These are phyloP conservation scores for Monilinia fructigena DNA, from an alignment of 2,329 filamentous ascomycete species.

Conservation along the genomic window DNA sequence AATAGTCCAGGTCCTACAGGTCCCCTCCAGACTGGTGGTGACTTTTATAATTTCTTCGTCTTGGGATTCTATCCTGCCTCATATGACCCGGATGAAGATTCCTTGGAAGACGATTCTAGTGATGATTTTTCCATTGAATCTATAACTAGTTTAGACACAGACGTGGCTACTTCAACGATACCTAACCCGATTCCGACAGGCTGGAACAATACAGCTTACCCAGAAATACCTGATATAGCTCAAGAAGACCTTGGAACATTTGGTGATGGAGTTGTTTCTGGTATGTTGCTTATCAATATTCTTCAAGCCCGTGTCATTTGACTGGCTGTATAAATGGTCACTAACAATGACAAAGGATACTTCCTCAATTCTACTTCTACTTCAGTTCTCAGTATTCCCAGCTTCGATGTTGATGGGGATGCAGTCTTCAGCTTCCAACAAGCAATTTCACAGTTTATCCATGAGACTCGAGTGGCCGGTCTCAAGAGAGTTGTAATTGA, in stretches of 20 bases:
- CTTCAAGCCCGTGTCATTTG: neutral
- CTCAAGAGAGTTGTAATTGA: constrained; percentile 63
- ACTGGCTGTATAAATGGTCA: neutral
- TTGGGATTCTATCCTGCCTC: constrained; percentile 32
- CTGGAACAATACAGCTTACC: constrained; percentile 29
- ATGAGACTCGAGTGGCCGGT: constrained; percentile 44
- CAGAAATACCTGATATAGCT: constrained; percentile 26
- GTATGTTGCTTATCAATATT: neutral
- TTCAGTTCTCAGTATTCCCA: constrained; percentile 45
- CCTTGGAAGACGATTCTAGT: constrained; percentile 11
- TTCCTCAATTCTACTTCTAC: constrained; percentile 33
- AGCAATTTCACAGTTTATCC: constrained; percentile 45
- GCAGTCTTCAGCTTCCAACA: constrained; percentile 38
- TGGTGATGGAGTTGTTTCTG: constrained; percentile 30
- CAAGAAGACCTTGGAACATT: constrained; percentile 31
- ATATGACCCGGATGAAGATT: constrained; percentile 24
- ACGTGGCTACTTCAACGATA: neutral
- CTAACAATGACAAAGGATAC: constrained; percentile 27
- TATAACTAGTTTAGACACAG: constrained; percentile 1
- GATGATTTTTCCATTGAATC: constrained; percentile 10
- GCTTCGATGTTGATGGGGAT: constrained; percentile 39
- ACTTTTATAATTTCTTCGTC: constrained; percentile 38
- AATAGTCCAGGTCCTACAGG: constrained; percentile 34
- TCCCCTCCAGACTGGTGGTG: constrained; percentile 34
- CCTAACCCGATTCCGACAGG: constrained; percentile 3